Conservation (phyloP, 2,329 filamentous ascomycete genomes). For the Alternaria dauci region DNA sequence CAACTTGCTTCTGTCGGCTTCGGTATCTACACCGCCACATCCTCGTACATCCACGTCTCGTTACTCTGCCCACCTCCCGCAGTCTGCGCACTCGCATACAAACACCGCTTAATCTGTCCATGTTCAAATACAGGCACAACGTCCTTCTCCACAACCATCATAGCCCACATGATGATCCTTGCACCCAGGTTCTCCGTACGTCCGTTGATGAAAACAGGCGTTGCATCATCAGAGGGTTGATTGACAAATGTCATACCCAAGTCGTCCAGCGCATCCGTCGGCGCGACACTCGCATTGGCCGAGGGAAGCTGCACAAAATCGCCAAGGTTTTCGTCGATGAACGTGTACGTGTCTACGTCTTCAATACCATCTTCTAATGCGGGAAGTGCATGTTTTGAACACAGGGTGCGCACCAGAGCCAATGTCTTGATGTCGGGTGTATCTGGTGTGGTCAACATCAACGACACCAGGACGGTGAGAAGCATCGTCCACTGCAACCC, state of each 20-base stretch:
- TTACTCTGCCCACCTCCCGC: not conserved
- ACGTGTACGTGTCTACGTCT: conserved; percentile 33
- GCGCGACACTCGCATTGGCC: not conserved
- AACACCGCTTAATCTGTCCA: conserved; percentile 10
- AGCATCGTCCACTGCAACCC: conserved; percentile 35
- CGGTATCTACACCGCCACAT: not conserved
- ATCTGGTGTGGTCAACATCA: conserved; percentile 21
- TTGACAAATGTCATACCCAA: conserved; percentile 23
- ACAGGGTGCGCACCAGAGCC: conserved; percentile 19
- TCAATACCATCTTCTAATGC: conserved; percentile 35
- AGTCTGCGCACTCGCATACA: conserved; percentile 17
- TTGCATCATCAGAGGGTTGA: not conserved
- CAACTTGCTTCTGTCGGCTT: not conserved
- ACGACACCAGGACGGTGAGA: conserved; percentile 26
- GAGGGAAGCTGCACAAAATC: conserved; percentile 25
- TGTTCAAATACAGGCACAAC: conserved; percentile 19
- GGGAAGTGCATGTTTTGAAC: conserved; percentile 25
- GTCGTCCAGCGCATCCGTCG: conserved; percentile 25
- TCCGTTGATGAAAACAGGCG: conserved; percentile 17
- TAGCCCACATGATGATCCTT: conserved; percentile 36
- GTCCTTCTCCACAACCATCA: conserved; percentile 30
- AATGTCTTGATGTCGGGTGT: not conserved
- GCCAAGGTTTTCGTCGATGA: conserved; percentile 31
- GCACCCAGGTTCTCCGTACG: conserved; percentile 28
- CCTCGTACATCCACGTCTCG: conserved; percentile 24